phyloP scores from a whole-genome alignment of 371 early-diverging fungal genomes.

The Globomyces sp. region DNA sequence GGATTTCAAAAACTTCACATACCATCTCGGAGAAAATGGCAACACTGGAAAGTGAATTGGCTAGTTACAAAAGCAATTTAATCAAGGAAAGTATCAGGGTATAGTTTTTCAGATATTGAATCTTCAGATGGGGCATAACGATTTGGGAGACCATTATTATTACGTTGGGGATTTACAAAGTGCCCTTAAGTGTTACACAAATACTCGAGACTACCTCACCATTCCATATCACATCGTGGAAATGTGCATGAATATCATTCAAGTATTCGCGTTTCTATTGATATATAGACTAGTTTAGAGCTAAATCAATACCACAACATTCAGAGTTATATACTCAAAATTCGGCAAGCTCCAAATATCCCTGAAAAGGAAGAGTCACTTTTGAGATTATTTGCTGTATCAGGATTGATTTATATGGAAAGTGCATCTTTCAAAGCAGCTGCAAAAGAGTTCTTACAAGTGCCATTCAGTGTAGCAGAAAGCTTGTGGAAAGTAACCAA shows the following conservation, averaged over 20 bases:
- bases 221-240: conserved; percentile 71
- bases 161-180: conserved; percentile 64
- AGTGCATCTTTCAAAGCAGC: conserved; percentile 57
- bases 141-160: conserved; percentile 73
- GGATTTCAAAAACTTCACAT: conserved; percentile 61
- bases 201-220: conserved; percentile 76
- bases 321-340: conserved; percentile 69
- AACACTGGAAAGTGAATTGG: conserved; percentile 69
- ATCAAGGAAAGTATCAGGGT: conserved; percentile 84
- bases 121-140: conserved; percentile 65
- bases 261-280: conserved; percentile 45
- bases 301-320: conserved; percentile 68
- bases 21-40: conserved; percentile 53
- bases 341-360: conserved; percentile 65
- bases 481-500: conserved; percentile 42
- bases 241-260: conserved; percentile 77
- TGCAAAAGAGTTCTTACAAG: conserved; percentile 64
- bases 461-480: conserved; percentile 56
- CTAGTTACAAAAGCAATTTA: conserved; percentile 64
- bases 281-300: conserved; percentile 61
- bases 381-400: conserved; percentile 66
- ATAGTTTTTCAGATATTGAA: conserved; percentile 23
- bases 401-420: conserved; percentile 65
- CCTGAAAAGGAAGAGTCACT: conserved; percentile 56
- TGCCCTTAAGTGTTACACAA: conserved; percentile 67